phyloP scores from a whole-genome alignment of 2,329 filamentous ascomycete species.

The Beauveria scarabaeidicola region DNA sequence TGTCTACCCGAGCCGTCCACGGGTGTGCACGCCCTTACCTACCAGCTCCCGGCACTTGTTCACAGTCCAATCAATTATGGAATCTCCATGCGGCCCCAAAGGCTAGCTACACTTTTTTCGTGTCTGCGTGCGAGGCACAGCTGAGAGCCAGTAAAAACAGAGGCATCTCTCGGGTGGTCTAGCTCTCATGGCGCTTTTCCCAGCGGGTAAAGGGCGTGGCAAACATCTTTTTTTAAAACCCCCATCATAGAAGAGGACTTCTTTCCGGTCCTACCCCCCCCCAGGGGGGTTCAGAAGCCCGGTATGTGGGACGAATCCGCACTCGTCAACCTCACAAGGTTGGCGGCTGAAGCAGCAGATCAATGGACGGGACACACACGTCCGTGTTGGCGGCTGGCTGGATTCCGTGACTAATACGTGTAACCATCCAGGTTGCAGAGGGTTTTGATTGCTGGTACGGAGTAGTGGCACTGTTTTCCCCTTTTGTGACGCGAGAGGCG shows the following conservation, averaged over 20 bases:
- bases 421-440: conserved; percentile 6
- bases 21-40: no score
- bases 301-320: conserved; percentile 2
- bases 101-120: neutral
- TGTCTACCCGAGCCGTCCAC: no score
- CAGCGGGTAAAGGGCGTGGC: no score
- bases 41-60: neutral
- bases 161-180: neutral
- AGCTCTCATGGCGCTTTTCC: neutral
- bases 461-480: neutral
- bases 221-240: no score
- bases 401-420: neutral
- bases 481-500: neutral
- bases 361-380: neutral
- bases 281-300: no score
- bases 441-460: neutral
- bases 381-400: neutral
- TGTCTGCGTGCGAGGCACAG: neutral
- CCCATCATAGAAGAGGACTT: no score
- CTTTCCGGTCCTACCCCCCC: no score
- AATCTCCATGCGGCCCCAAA: neutral
- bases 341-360: neutral
- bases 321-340: conserved; percentile 2
- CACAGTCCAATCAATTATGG: conserved; percentile 1
- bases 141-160: no score